phyloP scores from a whole-genome alignment of 495 filamentous ascomycete species.

The Annulohypoxylon stygium region DNA sequence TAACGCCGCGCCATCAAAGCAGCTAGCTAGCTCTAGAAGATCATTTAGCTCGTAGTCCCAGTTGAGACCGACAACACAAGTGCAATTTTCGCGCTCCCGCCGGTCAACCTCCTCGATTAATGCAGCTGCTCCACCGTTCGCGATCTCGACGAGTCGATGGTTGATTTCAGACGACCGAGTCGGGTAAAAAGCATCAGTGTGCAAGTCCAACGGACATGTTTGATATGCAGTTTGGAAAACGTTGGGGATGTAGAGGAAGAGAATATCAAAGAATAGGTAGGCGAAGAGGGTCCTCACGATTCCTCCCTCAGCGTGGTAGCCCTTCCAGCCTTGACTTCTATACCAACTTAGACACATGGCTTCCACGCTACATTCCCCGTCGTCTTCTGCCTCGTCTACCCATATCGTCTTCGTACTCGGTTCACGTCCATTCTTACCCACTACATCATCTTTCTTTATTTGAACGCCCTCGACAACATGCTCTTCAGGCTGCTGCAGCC shows the following conservation, averaged over 20 bases:
- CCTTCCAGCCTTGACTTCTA: constrained; percentile 87
- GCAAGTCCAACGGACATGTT: constrained; percentile 91
- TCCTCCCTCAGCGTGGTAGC: constrained; percentile 91
- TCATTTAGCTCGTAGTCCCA: constrained; percentile 90
- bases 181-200: constrained; percentile 94
- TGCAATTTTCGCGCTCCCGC: constrained; percentile 73
- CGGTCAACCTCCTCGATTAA: constrained; percentile 76
- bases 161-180: constrained; percentile 89
- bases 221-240: constrained; percentile 97
- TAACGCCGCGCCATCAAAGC: constrained; percentile 83
- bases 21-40: constrained; percentile 81
- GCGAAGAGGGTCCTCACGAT: constrained; percentile 92
- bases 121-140: constrained; percentile 76
- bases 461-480: constrained; percentile 81
- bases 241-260: constrained; percentile 94
- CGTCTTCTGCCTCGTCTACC: constrained; percentile 78
- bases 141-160: constrained; percentile 84
- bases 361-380: constrained; percentile 84
- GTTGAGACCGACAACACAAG: constrained; percentile 89
- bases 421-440: constrained; percentile 57
- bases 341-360: constrained; percentile 93
- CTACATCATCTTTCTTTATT: constrained; percentile 68
- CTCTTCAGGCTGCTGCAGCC: constrained; percentile 78
- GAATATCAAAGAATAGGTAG: constrained; percentile 91
- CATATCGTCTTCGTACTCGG: constrained; percentile 84